These are phyloP conservation scores for Leccinum disarticulatum DNA, from an alignment of 768 basidiomycete species.

Conservation along the genomic window DNA sequence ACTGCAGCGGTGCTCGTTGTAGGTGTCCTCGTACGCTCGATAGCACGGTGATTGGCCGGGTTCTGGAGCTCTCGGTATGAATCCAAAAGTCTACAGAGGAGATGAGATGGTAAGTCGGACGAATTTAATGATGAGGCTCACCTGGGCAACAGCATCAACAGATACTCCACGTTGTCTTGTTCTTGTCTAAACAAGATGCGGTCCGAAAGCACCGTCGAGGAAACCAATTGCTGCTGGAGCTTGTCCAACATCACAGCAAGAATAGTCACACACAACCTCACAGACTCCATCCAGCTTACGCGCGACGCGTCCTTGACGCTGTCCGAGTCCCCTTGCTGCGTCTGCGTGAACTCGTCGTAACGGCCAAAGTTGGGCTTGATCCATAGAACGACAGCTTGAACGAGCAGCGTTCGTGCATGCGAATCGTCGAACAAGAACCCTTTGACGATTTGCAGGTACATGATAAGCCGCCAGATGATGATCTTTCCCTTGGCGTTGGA, in stretches of 20 bases:
- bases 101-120: slow-evolving; percentile 4
- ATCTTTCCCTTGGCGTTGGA: slow-evolving; percentile 80
- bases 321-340: slow-evolving; percentile 65
- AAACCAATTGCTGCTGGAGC: slow-evolving; percentile 75
- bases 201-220: slow-evolving; percentile 61
- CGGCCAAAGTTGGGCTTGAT: slow-evolving; percentile 93
- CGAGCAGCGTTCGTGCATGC: slow-evolving; percentile 72
- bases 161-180: slow-evolving; percentile 88
- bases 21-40: slow-evolving; percentile 65
- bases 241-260: slow-evolving; percentile 89
- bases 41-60: slow-evolving; percentile 60
- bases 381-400: slow-evolving; percentile 90
- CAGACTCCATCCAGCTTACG: slow-evolving; percentile 85
- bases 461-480: slow-evolving; percentile 89
- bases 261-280: slow-evolving; percentile 87
- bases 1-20: slow-evolving; percentile 54
- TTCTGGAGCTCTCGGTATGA: slow-evolving; percentile 84
- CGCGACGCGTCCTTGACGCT: slow-evolving; percentile 67
- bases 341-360: slow-evolving; percentile 78
- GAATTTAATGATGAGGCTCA: slow-evolving; percentile 32
- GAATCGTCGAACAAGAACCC: slow-evolving; percentile 84
- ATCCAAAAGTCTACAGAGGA: slow-evolving; percentile 64
- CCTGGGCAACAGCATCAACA: slow-evolving; percentile 84
- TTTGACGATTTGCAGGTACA: slow-evolving; percentile 90
- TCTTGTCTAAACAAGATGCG: slow-evolving; percentile 68